Base-by-base conservation (phyloP, 2,329 filamentous ascomycete genomes). In the Fusarium keratoplasticum region DNA sequence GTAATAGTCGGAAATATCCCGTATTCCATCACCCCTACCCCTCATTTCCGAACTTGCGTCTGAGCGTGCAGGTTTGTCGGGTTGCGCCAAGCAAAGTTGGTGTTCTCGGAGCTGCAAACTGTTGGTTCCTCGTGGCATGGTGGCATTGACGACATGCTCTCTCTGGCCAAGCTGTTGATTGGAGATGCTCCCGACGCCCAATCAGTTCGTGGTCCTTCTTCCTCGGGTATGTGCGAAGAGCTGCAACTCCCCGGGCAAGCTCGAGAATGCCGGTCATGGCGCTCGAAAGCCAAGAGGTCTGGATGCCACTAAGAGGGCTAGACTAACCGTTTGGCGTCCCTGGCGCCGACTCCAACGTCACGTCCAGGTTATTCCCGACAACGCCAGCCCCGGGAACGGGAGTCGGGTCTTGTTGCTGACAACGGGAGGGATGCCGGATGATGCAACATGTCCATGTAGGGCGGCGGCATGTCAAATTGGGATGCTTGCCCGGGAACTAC, bases 281-380 rank as follows among this genome's bases (percentile, higher is more conserved):
- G 44, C 38, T 27, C 33, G 58, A 66, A 59, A 66, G 61, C 25
- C 58, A 38, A 69, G 67, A 60, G 69, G 47, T 20, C 47, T 54
- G 7, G 27, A 54, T n/a, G 27, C 67, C 59, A 52, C 59, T 63
- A 54, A 27, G 38, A 20, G 42, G 65, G 57, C 64, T 75, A 68
- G 75, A 63, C 64, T 73, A 69, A 57, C 55, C 29, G 38, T 69
- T 62, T 59, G 61, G 58, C 52, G 33, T 63, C 59, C 64, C 42
- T n/a, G 22, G 69, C 55, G 44, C 65, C 50, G 52, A 66, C 38
- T 55, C 31, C 62, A 58, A 60, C 33, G 47, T 63, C 74, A 78
- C 40, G 10, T 57, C 75, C 75, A 71, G 64, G 38, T 73, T 78
- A 78, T 78, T 78, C 66, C 76, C 76, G 76, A 35, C 8, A 6